Evolutionary conservation across 805 yeast species (phyloP).

Genomic region (Brettanomyces anomalus): DNA sequence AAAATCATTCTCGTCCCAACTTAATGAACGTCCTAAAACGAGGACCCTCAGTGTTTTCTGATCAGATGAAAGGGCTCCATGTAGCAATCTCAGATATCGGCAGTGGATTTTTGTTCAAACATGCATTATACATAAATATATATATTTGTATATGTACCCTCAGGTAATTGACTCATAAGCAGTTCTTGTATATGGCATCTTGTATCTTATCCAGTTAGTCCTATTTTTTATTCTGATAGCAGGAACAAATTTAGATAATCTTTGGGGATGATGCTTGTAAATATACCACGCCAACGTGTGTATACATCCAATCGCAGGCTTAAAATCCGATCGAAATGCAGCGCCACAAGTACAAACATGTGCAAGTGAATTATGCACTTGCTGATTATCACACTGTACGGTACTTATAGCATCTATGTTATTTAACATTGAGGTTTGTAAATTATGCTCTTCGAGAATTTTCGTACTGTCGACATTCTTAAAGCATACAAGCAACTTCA

Average conservation of each 20-base stretch:
- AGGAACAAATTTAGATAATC: neutral
- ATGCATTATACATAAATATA: too few relatives aligned
- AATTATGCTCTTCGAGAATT: neutral
- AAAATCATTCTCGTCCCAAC: too few relatives aligned
- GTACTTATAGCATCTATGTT: neutral
- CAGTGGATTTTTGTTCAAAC: too few relatives aligned
- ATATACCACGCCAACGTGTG: constrained; percentile 1
- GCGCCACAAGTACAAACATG: neutral
- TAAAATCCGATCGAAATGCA: neutral
- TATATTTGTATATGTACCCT: too few relatives aligned
- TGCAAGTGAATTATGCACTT: neutral
- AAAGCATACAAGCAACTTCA: neutral
- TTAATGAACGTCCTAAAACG: too few relatives aligned
- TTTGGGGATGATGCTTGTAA: neutral
- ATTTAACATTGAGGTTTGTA: neutral
- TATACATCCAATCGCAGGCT: neutral
- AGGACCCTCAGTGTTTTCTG: too few relatives aligned
- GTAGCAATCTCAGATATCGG: too few relatives aligned
- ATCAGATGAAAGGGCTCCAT: too few relatives aligned
- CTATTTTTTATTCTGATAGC: neutral
- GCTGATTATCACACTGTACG: neutral
- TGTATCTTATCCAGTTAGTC: neutral
- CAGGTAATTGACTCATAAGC: too few relatives aligned
- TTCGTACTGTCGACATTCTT: neutral
- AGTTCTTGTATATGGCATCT: neutral